These are phyloP conservation scores for Rusavskia elegans DNA, from an alignment of 495 filamentous ascomycete genomes.

Conservation along the genomic window DNA sequence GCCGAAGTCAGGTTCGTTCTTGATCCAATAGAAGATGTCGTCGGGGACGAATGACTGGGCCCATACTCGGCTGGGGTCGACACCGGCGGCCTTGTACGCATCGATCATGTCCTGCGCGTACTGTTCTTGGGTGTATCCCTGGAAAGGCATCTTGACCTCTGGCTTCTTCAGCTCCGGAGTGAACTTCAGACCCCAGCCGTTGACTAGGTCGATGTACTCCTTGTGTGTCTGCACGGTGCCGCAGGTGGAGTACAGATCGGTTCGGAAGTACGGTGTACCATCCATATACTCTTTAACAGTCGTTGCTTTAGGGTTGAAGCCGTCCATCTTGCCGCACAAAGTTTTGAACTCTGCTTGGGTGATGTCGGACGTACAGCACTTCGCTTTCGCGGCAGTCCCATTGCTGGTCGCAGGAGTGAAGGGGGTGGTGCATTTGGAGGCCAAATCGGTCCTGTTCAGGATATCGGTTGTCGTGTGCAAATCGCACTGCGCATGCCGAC, in stretches of 20 bases:
- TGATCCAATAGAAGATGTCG: slow-evolving; percentile 46
- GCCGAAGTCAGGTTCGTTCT: slow-evolving; percentile 36
- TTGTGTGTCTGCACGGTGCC: slow-evolving; percentile 34
- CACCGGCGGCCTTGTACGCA: slow-evolving; percentile 33
- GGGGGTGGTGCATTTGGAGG: slow-evolving; percentile 42
- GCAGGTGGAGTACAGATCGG: slow-evolving; percentile 42
- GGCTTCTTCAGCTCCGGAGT: slow-evolving; percentile 47
- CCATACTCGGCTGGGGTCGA: slow-evolving; percentile 40
- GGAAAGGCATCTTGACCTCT: slow-evolving; percentile 42
- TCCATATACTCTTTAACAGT: slow-evolving; percentile 34
- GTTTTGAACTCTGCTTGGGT: slow-evolving; percentile 41
- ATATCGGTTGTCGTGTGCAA: slow-evolving; percentile 50
- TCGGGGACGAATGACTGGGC: slow-evolving; percentile 42
- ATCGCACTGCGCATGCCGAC: slow-evolving; percentile 47
- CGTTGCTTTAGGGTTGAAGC: slow-evolving; percentile 33
- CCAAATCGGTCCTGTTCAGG: slow-evolving; percentile 35
- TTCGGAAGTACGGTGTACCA: slow-evolving; percentile 38
- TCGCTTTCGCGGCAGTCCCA: slow-evolving; percentile 27
- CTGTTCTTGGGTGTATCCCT: slow-evolving; percentile 40
- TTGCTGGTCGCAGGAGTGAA: slow-evolving; percentile 32
- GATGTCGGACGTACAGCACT: slow-evolving; percentile 50
- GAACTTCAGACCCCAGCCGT: slow-evolving; percentile 35
- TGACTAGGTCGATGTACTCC: slow-evolving; percentile 36
- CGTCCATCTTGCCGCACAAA: slow-evolving; percentile 48
- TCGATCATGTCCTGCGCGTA: slow-evolving; percentile 44